Evolutionary conservation across 2,329 filamentous ascomycete genomes (phyloP).

Genomic region (Botrytis fragariae): DNA sequence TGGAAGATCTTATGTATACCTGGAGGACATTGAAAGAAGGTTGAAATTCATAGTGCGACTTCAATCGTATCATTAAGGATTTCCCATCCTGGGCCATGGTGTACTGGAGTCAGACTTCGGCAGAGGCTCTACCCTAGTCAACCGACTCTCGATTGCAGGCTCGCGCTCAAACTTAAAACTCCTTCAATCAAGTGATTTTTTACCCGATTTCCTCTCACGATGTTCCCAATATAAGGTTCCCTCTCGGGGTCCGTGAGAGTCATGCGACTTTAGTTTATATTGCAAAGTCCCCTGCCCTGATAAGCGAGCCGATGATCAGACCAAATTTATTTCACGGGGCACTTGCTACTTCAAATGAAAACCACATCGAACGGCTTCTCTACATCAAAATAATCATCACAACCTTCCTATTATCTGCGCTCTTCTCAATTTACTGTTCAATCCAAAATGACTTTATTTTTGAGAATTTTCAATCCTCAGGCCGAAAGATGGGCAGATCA

Average conservation of each 20-base stretch:
- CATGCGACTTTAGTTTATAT: not conserved
- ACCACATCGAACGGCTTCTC: not conserved
- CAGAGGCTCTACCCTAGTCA: not conserved
- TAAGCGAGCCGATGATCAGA: not conserved
- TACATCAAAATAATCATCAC: not conserved
- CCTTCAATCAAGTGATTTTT: not conserved
- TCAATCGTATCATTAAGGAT: not conserved
- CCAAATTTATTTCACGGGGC: not conserved
- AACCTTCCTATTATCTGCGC: not conserved
- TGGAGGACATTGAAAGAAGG: not conserved
- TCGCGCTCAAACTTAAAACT: not conserved
- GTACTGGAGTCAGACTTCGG: too few relatives aligned
- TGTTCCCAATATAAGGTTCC: too few relatives aligned
- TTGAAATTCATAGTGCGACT: not conserved
- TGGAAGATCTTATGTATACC: not conserved
- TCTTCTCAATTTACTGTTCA: not conserved
- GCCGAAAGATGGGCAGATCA: not conserved
- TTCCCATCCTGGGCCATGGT: too few relatives aligned
- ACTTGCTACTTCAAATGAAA: not conserved
- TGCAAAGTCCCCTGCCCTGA: not conserved
- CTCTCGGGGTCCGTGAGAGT: not conserved
- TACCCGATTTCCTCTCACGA: not conserved
- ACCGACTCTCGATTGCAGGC: not conserved
- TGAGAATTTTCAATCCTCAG: not conserved
- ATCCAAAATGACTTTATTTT: not conserved